Evolutionary conservation across 176 grass and related monocot genomes (phyloP), one percentile per base, ranked within the genome.

Genomic region (Carex scoparia): DNA sequence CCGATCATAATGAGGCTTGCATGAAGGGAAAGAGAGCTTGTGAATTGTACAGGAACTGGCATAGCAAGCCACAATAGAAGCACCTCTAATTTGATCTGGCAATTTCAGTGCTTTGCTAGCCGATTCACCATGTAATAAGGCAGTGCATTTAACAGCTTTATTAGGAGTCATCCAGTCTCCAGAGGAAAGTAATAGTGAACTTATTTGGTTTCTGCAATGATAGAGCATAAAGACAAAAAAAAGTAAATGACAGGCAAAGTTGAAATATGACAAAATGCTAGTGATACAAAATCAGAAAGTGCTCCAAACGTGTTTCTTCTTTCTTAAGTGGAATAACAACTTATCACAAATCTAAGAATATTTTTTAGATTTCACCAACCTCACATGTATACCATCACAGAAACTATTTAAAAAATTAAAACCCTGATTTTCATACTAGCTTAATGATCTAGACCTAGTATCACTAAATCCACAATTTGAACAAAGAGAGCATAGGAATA

Each of bases 1-100:
- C 90, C 77, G 63, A 44, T 86, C 90, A 65, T 84, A 79, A 38
- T 91, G 86, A 30, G 88, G 68, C 79, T 89, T 76, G 73, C 95
- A 98, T 81, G 93, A 94, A 85, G 93, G 75, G 33, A 98, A 94
- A 85, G 92, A 94, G 64, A 95, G 93, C 80, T 98, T 98, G 51
- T 90, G 83, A 82, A 69, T 90, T 49, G 79, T 66, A 69, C 77
- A 80, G 84, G 86, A 90, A 69, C 86, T 87, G 80, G 88, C 72
- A 89, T 94, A 91, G 88, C 95, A 98, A 87, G 91, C 84, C 81
- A 93, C 93, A 58, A 83, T 55, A 62, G 91, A 87, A 88, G 79
- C 92, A 86, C 92, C 91, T 94, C 87, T 88, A 83, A 98, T 90
- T 86, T 93, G 87, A 83, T 89, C 65, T 49, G 91, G 88, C 33